Evolutionary conservation across 345 rosid species (phyloP), one percentile per base, ranked within the genome.

Genomic region (Odontarrhena argentea): DNA sequence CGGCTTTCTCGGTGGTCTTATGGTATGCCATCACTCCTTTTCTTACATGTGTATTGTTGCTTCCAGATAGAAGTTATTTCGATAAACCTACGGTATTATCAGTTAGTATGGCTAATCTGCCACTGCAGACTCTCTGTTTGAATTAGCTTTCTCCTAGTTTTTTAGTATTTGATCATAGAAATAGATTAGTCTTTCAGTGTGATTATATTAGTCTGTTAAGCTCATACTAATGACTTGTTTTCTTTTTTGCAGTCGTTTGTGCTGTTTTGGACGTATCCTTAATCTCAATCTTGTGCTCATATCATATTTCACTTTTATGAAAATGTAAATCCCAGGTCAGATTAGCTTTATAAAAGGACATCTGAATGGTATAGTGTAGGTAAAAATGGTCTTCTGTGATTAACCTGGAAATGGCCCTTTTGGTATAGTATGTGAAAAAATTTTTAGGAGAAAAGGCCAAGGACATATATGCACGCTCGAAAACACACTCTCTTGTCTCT

Each of bases 251-350:
- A 94, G 99, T 94, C 99, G 11, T 94, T 94, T 49, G 99, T 91
- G 89, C 86, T 94, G 50, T 94, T 94, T 85, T 94, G 99, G 99
- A 88, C 99, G 97, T 94, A 91, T 91, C 54, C 70, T 13, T 70
- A 48, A 60, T 22, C 60, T 11, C 60, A 50, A 34, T 60, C 14
- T 40, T 18, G 24, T 74, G 13, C 28, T 54, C 36, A 18, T 18
- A 18, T 18, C 22, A 18, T 18, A 18, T 18, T 18, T 14, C 48
- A 57, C 35, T 60, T 12, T 10, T 22, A 50, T 58, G 34, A 22
- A 53, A 34, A 26, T 55, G 3, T 60, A 55, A 49, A 38, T 41
- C 43, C 0, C 5, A 48, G 59, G 36, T 53, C 28, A 55, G 7
- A 10, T 71, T 54, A 68, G 57, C 18, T 36, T 68, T 3, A n/a